phyloP scores from a whole-genome alignment of 2,329 filamentous ascomycete species.

The Trichoderma lentiforme region DNA sequence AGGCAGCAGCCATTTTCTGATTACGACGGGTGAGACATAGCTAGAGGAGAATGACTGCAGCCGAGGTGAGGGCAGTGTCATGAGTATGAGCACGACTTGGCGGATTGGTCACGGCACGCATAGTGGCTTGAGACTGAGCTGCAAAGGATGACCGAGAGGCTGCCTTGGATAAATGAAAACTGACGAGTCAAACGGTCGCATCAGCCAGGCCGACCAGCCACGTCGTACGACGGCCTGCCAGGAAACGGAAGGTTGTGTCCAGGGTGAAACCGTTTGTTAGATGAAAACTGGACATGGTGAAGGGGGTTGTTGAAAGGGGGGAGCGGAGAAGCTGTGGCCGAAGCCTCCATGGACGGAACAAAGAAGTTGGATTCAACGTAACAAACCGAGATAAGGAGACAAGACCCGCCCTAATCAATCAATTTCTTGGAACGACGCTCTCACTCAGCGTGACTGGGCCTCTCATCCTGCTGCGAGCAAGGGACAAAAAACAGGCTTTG shows the following conservation, averaged over 20 bases:
- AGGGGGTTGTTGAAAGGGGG: not conserved
- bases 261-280: constrained; percentile 16
- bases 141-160: constrained; percentile 3
- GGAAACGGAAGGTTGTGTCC: constrained; percentile 1
- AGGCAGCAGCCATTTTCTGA: not conserved
- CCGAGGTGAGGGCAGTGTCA: not conserved
- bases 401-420: not conserved
- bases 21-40: not conserved
- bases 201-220: not conserved
- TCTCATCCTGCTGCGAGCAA: not conserved
- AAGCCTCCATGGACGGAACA: not conserved
- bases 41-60: constrained; percentile 1
- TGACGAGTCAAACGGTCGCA: constrained; percentile 13
- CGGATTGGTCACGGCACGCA: constrained; percentile 5
- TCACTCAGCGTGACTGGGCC: not conserved
- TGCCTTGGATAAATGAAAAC: constrained; percentile 16
- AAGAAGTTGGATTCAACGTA: not conserved
- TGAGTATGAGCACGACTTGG: not conserved
- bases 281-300: constrained; percentile 11
- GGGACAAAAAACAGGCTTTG: constrained; percentile 7
- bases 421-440: constrained; percentile 14
- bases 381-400: constrained; percentile 9
- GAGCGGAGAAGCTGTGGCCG: not conserved
- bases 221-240: not conserved
- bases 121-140: not conserved